Percentiles rank a stretch among this genome's conserved stretches.
Conservation (phyloP, 441 rosid species). For the Aquilaria agallochum region DNA sequence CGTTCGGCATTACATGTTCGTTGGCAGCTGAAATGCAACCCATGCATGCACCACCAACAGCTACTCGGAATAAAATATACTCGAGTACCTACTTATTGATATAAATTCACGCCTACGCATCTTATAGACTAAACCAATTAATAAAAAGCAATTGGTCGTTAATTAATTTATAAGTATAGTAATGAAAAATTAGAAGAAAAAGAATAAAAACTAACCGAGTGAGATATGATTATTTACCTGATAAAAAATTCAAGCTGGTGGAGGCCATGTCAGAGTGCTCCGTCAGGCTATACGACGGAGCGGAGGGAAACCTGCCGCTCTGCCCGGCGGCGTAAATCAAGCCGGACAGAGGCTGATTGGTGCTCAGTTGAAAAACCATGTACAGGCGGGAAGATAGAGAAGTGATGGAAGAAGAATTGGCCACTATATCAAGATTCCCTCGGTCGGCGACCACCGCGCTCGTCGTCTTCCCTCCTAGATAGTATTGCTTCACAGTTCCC, state of each 20-base stretch:
- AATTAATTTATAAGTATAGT: too few species aligned
- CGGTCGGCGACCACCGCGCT: slow-evolving; percentile 44
- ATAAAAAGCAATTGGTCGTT: too few species aligned
- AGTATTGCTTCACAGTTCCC: slow-evolving; percentile 38
- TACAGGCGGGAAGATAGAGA: slow-evolving; percentile 47
- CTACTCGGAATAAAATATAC: too few species aligned
- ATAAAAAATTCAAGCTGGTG: slow-evolving; percentile 46
- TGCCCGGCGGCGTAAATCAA: slow-evolving; percentile 67
- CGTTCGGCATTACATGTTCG: too few species aligned
- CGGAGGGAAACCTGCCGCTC: slow-evolving; percentile 33
- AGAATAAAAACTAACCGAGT: too few species aligned
- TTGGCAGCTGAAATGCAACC: too few species aligned
- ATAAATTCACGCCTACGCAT: too few species aligned
- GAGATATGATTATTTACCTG: slow-evolving; percentile 39
- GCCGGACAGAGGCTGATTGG: slow-evolving; percentile 33
- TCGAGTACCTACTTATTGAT: too few species aligned
- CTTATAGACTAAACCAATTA: too few species aligned
- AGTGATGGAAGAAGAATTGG: slow-evolving; percentile 28
- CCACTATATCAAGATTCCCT: slow-evolving; percentile 39
- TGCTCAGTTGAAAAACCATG: slow-evolving; percentile 58
- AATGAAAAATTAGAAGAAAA: too few species aligned
- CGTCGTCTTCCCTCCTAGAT: slow-evolving; percentile 38
- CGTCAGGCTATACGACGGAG: slow-evolving; percentile 34
- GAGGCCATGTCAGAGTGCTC: slow-evolving; percentile 47
- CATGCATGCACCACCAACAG: too few species aligned